Evolutionary conservation across 805 yeast species (phyloP), one percentile per base, ranked within the genome.

Genomic region (Candida cerambycidarum): DNA sequence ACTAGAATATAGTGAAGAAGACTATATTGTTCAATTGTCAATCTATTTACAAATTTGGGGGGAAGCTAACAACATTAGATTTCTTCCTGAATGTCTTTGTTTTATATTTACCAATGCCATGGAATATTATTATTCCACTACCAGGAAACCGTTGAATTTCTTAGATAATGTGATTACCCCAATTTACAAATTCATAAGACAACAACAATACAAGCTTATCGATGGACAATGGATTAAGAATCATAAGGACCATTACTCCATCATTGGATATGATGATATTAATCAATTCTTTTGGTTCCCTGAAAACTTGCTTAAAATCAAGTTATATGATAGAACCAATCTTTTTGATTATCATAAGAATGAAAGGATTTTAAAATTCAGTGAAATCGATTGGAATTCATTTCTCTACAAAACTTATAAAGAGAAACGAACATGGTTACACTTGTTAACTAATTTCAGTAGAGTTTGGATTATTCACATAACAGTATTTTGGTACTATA

Each of bases 41-140:
- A 73, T 83, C 32, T 82, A 76, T 58, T 64, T 78, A 50, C 71
- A 76, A 42, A 70, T 82, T 32, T 84, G 90, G 90, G 90, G 90
- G 27, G 90, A 85, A 59, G 84, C 89, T 5, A 83, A 82, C 58
- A 84, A 81, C 58, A 67, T 76, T 21, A 56, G 82, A 42, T 76
- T 74, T 48, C 62, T 71, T 55, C 80, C 82, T 1, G 76, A 60
- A 32, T 57, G 63, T 52, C 57, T 54, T 4, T 66, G 72, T 44
- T 67, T 64, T 41, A 54, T 67, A 10, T 65, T 43, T 45, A 59
- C 62, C 32, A 50, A 61, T 43, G 57, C 61, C 2, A 41, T 53
- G 5, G 67, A 63, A 31, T 50, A 53, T 32, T 55, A 43, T 18
- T 18, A 57, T 37, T 18, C 49, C 42, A 31, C 13, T 1, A 12